Evolutionary conservation across 257 asterid species (phyloP).

Genomic region (Nicotiana tomentosiformis): DNA sequence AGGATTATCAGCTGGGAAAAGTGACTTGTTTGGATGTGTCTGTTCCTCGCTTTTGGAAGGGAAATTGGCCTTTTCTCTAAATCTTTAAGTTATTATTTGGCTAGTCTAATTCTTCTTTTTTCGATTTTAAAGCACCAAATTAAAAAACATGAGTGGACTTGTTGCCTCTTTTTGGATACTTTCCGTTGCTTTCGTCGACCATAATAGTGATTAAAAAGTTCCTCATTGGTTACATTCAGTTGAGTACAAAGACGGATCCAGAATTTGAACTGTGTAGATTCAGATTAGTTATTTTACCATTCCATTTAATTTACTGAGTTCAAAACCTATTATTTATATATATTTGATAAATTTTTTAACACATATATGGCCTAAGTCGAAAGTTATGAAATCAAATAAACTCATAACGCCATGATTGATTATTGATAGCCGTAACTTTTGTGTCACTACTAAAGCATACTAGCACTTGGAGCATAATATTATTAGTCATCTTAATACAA

Average conservation of each 20-base stretch:
- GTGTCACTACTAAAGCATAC: neutral
- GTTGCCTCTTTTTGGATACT: neutral
- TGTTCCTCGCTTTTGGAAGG: too few relatives aligned
- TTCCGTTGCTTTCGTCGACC: neutral
- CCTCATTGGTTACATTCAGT: neutral
- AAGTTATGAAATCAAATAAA: too few relatives aligned
- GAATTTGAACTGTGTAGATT: too few relatives aligned
- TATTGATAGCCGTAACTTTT: neutral
- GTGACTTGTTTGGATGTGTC: neutral
- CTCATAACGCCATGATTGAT: neutral
- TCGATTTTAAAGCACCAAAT: neutral
- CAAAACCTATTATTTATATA: too few relatives aligned
- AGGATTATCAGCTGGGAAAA: neutral
- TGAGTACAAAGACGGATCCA: neutral
- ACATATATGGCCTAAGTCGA: too few relatives aligned
- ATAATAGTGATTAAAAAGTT: neutral
- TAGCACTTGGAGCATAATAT: neutral
- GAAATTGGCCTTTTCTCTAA: too few relatives aligned
- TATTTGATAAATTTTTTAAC: too few relatives aligned
- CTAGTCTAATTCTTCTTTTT: too few relatives aligned
- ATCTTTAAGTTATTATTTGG: too few relatives aligned
- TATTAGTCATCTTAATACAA: neutral
- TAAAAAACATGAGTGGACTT: neutral
- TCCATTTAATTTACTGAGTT: too few relatives aligned
- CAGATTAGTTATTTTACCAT: too few relatives aligned